phyloP scores from a whole-genome alignment of 768 basidiomycete species.

The Leccinum variicolor region DNA sequence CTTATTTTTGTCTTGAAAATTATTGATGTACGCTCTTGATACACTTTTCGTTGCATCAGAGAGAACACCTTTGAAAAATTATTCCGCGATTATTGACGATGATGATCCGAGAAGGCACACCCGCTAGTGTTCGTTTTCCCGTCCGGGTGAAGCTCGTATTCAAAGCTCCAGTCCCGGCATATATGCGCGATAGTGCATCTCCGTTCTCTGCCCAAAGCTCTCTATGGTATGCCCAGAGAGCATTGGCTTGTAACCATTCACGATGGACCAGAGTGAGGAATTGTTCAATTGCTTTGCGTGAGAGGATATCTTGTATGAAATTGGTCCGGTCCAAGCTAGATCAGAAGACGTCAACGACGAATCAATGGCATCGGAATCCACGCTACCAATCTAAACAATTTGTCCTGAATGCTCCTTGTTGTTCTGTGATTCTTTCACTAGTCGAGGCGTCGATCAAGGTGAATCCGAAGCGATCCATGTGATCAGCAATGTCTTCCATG shows the following conservation, averaged over 20 bases:
- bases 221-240: conserved; percentile 84
- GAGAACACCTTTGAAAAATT: conserved; percentile 58
- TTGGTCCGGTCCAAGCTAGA: conserved; percentile 92
- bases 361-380: background rate
- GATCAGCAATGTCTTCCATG: conserved; percentile 53
- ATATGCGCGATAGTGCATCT: conserved; percentile 88
- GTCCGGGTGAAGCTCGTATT: conserved; percentile 96
- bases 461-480: conserved; percentile 81
- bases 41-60: conserved; percentile 97
- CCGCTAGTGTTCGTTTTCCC: conserved; percentile 90
- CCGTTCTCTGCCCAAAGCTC: conserved; percentile 98
- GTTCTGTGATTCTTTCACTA: conserved; percentile 76
- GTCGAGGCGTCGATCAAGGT: conserved; percentile 69
- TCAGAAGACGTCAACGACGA: conserved; percentile 3
- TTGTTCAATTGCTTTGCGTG: conserved; percentile 73
- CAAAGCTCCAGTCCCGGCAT: conserved; percentile 89
- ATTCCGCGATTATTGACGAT: background rate
- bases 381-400: conserved; percentile 94
- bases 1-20: conserved; percentile 94
- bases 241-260: conserved; percentile 65
- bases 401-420: conserved; percentile 88
- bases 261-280: conserved; percentile 77
- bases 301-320: conserved; percentile 94
- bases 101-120: conserved; percentile 33
- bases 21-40: conserved; percentile 95